These are phyloP conservation scores for Tympanopsis confertula DNA, from an alignment of 2,329 filamentous ascomycete species.

Conservation along the genomic window DNA sequence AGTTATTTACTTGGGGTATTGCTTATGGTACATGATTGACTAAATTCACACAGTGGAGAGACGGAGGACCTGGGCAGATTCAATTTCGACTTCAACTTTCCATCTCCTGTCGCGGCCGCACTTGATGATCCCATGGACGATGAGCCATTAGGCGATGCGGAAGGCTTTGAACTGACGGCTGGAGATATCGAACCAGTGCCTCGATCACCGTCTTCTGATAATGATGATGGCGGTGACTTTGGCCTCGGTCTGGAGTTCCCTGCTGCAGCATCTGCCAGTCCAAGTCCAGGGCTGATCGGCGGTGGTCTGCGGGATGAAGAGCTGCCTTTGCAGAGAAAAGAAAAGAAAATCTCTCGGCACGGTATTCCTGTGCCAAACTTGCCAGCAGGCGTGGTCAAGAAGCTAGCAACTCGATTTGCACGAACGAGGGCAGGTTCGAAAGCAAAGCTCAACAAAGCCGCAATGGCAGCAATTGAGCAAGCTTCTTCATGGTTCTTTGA, in stretches of 20 bases:
- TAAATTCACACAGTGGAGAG: not conserved
- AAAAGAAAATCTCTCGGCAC: constrained; percentile 53
- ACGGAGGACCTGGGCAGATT: not conserved
- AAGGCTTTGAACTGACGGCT: not conserved
- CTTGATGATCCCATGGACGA: not conserved
- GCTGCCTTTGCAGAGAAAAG: constrained; percentile 15
- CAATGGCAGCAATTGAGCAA: constrained; percentile 63
- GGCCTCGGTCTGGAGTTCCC: constrained; percentile 17
- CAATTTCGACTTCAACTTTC: constrained; percentile 1
- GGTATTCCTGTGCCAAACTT: constrained; percentile 68
- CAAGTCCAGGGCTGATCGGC: constrained; percentile 7
- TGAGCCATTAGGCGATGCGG: not conserved
- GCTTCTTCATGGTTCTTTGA: constrained; percentile 89
- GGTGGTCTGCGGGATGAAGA: constrained; percentile 5
- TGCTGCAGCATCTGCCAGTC: constrained; percentile 4
- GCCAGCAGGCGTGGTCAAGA: constrained; percentile 63
- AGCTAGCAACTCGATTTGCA: constrained; percentile 59
- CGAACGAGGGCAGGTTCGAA: constrained; percentile 54
- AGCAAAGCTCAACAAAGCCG: constrained; percentile 61
- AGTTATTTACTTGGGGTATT: not conserved
- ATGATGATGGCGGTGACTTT: constrained; percentile 11
- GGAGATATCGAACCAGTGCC: not conserved
- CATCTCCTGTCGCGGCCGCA: not conserved
- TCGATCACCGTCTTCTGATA: too few relatives aligned
- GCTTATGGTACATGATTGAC: not conserved